phyloP scores from a whole-genome alignment of 257 asterid species.

The Forsythia viridissima region DNA sequence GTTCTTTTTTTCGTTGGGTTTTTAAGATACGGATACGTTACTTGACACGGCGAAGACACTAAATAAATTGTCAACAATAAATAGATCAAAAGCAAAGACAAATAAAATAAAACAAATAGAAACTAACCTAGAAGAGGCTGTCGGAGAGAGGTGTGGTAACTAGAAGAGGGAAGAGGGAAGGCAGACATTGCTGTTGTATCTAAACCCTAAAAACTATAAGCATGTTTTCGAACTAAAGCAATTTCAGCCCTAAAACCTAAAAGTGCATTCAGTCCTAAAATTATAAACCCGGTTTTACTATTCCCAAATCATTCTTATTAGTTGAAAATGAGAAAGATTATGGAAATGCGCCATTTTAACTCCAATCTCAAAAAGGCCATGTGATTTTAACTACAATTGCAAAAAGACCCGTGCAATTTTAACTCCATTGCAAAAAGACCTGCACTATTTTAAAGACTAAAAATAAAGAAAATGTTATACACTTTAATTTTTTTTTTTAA shows the following conservation, averaged over 20 bases:
- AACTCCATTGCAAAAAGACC: neutral
- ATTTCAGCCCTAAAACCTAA: neutral
- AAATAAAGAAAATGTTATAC: no score
- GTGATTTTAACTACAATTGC: no score
- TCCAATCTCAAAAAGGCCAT: neutral
- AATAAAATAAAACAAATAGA: neutral
- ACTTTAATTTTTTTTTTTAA: neutral
- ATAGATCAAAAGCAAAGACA: neutral
- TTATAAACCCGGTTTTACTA: neutral
- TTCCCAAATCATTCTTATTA: neutral
- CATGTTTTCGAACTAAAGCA: neutral
- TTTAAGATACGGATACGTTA: neutral
- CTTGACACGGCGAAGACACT: neutral
- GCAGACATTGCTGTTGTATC: neutral
- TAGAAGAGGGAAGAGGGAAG: neutral
- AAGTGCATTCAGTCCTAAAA: neutral
- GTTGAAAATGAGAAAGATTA: neutral
- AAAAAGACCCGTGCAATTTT: neutral
- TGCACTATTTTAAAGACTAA: no score
- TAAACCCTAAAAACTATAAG: neutral
- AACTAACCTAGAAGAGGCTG: neutral
- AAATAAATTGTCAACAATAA: no score
- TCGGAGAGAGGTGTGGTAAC: neutral
- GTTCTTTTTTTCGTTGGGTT: no score
- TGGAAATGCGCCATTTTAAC: neutral